Evolutionary conservation across 2,329 filamentous ascomycete genomes (phyloP), one percentile per base, ranked within the genome.

Genomic region (Cordyceps tenuipes): DNA sequence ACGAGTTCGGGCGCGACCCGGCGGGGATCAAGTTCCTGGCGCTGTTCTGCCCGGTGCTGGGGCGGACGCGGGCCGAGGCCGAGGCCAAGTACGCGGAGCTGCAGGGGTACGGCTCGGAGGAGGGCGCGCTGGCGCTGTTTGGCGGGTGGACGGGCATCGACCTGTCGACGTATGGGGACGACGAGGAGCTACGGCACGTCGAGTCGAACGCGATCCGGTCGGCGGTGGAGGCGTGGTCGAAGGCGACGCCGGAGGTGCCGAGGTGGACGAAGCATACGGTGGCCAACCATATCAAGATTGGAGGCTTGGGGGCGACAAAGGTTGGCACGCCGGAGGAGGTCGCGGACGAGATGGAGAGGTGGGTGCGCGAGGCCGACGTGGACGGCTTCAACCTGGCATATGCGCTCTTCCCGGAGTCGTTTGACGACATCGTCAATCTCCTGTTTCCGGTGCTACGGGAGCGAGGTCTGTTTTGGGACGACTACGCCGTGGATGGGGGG

Each of bases 111-210:
- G 85, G 81, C 0, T 81, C 80, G 2, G 76, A 81, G 47, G 85
- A 87, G 61, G 85, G 84, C 5, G 84, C 84, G 0, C 68, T 87
- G 53, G 83, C 84, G 0, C 70, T 88, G 2, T 88, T 88, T 64
- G 83, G 85, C 2, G 85, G 85, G 0, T 87, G 84, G 83, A 86
- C 84, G 0, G 85, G 85, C 0, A 85, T 87, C 51, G 82, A 88
- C 67, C 72, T 88, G 26, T 75, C 77, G 7, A 73, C 78, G 48
- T 87, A 86, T 64, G 79, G 73, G 0, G 84, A 87, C 29, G 84
- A 87, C 47, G 79, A 87, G 66, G 85, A 88, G 68, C 71, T 88
- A 55, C 72, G 83, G 13, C 74, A 82, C 59, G 82, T 86, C n/a
- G 78, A 84, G 68, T 80, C 79, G 62, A 83, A 86, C 68, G 83